phyloP scores from a whole-genome alignment of 2,329 filamentous ascomycete species.

The Ustulina deusta region DNA sequence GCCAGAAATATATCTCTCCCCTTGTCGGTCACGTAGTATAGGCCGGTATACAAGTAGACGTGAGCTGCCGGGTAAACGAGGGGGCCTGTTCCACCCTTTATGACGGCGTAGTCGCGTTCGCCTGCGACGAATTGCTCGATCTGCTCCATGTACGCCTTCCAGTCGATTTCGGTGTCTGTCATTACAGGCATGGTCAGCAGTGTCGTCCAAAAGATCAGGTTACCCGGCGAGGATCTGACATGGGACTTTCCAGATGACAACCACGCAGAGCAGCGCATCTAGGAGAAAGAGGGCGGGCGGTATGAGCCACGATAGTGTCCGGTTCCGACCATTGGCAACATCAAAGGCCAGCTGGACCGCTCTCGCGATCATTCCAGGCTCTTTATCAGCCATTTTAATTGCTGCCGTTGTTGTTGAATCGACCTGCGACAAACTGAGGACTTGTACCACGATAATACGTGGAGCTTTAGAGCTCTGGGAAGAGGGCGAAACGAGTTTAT shows the following conservation, averaged over 20 bases:
- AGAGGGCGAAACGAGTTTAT: constrained; percentile 13
- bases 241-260: constrained; percentile 84
- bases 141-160: constrained; percentile 97
- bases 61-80: constrained; percentile 95
- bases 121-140: constrained; percentile 81
- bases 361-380: constrained; percentile 43
- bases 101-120: constrained; percentile 87
- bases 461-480: constrained; percentile 22
- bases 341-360: constrained; percentile 54
- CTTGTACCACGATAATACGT: constrained; percentile 31
- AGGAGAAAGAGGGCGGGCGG: constrained; percentile 73
- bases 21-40: constrained; percentile 81
- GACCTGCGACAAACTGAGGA: constrained; percentile 24
- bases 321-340: constrained; percentile 62
- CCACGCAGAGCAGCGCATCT: constrained; percentile 77
- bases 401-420: constrained; percentile 10
- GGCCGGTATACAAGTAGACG: constrained; percentile 86
- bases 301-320: constrained; percentile 60
- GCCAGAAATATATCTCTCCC: constrained; percentile 82
- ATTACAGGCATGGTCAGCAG: neutral
- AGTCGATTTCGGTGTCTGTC: constrained; percentile 95
- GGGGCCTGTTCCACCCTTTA: constrained; percentile 89
- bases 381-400: constrained; percentile 43
- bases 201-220: neutral
- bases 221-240: constrained; percentile 68